Evolutionary conservation across 495 filamentous ascomycete genomes (phyloP).

Genomic region (Penicillium roqueforti): DNA sequence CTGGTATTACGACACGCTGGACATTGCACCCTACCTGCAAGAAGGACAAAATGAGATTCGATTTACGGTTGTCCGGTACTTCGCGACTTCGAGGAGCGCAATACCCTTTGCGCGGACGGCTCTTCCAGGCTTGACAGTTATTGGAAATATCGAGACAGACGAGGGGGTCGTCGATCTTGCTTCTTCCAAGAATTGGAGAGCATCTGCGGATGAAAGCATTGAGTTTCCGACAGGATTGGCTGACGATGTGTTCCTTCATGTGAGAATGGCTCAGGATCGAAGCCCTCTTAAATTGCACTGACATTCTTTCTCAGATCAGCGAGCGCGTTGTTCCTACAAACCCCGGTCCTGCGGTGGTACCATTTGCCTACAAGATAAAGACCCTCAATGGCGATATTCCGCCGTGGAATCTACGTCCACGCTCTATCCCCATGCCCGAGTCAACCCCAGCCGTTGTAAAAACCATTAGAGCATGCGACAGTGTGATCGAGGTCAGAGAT

Average conservation of each 20-base stretch:
- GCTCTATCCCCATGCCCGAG: constrained; percentile 33
- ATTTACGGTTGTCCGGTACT: constrained; percentile 32
- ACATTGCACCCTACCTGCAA: constrained; percentile 30
- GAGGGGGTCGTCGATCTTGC: constrained; percentile 18
- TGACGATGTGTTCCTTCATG: constrained; percentile 40
- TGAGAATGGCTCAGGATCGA: constrained; percentile 10
- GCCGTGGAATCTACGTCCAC: constrained; percentile 33
- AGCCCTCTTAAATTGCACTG: not conserved
- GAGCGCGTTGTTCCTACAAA: constrained; percentile 27
- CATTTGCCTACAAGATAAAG: constrained; percentile 26
- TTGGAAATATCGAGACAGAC: constrained; percentile 22
- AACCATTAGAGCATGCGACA: constrained; percentile 23
- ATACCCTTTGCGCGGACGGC: constrained; percentile 37
- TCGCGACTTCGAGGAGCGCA: constrained; percentile 22
- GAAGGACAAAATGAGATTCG: constrained; percentile 29
- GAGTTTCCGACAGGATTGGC: constrained; percentile 32
- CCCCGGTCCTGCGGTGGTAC: constrained; percentile 2
- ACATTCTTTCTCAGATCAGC: constrained; percentile 25
- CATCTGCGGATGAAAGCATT: constrained; percentile 24
- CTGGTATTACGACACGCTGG: constrained; percentile 39
- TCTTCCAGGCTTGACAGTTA: constrained; percentile 31
- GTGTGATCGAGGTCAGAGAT: constrained; percentile 3
- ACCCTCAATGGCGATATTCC: constrained; percentile 35
- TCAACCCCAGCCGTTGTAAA: constrained; percentile 16
- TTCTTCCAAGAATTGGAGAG: constrained; percentile 22